Evolutionary conservation across 1,284 basidiomycete species (phyloP), one percentile per base, ranked within the genome.

Genomic region (Ceratobasidium sp.): DNA sequence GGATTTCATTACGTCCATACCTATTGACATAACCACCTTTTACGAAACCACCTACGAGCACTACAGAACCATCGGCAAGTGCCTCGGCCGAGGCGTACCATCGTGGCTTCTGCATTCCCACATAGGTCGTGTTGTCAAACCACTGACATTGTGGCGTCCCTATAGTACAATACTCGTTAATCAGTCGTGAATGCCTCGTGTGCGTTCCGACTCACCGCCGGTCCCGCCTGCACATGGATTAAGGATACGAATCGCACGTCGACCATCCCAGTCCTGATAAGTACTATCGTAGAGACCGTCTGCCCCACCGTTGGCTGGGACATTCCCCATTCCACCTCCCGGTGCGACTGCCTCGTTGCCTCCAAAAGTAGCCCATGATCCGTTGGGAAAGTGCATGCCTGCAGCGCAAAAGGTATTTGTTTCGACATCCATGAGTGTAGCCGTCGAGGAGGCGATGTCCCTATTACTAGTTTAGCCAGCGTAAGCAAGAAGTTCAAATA

Each of bases 11-110:
- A 74, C 86, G 85, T 14, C 53, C 71, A 0, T 81, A 81, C 74
- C 82, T 80, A 81, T 92, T 92, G 71, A 94, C 90, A 78, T 89
- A 94, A 18, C 91, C 92, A 75, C 94, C 94, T 79, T 90, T 92
- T 73, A 89, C 86, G 79, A 93, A 86, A 39, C 87, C 87, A 45
- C 87, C 87, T 61, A 88, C 82, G 84, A 92, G 81, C 50, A 82
- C 79, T 46, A 81, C 80, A 23, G 77, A 78, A 2, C 84, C 83
- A 75, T 85, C 83, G 74, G 83, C 82, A 26, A 85, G 80, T 14
- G 81, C 80, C 77, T 85, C 84, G 26, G 85, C 77, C 4, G 83
- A 84, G 2, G 84, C 83, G 74, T 85, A 85, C 84, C 84, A 85
- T 65, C 84, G 76, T 64, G 82, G 71, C 28, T 77, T 79, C 9